Base-by-base conservation (phyloP, 257 asterid genomes). In the Solanum pinnatisectum region DNA sequence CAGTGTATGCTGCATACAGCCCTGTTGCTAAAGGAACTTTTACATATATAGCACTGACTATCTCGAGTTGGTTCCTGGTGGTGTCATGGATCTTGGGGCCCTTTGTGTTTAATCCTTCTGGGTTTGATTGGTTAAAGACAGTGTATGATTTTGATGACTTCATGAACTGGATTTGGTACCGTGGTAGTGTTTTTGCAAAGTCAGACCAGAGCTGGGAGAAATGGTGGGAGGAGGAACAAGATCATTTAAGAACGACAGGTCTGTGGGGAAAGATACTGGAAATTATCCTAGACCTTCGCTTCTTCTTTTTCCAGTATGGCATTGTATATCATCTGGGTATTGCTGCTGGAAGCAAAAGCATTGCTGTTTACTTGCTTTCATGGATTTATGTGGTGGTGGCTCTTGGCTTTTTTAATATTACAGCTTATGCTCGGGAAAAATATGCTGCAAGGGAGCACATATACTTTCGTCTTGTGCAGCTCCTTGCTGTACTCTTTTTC, bases 161-260 rank as follows among this genome's bases (percentile, higher is more conserved):
- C 90, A 94, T 97, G 98, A 93, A 86, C 89, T 97, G 99, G 99
- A 93, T 97, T 89, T 97, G 99, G 99, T 97, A 90, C 91, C 91
- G 87, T 68, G 99, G 99, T 88, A 95, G 98, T 42, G 99, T 97
- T 87, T 97, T 97, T 92, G 92, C 96, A 13, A 97, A 95, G 91
- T 22, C 98, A 46, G 99, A 97, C 87, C 99, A 96, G 92, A 96
- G 99, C 94, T 97, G 99, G 99, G 98, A 97, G 92, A 91, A 94
- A 90, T 97, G 99, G 99, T 97, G 99, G 99, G 89, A 94, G 11
- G 99, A 97, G 92, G 99, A 97, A 93, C 99, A 96, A 89, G 99
- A 96, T 91, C 99, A 97, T 92, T 87, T 97, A 72, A 94, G 99
- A 90, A 96, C 98, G 67, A 97, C 99, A 79, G 99, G 99, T 88